Conservation (phyloP, 805 yeast genomes). For the Priceomyces medius region DNA sequence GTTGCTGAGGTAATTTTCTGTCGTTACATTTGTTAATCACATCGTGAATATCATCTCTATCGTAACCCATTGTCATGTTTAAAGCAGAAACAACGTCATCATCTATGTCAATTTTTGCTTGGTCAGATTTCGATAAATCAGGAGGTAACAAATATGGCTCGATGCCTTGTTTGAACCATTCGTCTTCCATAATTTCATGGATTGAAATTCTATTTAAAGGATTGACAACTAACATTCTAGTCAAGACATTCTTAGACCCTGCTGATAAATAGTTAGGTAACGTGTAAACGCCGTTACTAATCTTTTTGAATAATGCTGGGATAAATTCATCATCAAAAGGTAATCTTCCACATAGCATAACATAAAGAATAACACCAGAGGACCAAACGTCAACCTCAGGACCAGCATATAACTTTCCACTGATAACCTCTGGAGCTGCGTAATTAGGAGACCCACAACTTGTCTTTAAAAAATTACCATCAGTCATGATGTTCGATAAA, state of each 20-base stretch:
- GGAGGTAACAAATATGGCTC: constrained; percentile 76
- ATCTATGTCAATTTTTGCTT: constrained; percentile 54
- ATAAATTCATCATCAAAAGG: constrained; percentile 97
- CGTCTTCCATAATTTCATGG: constrained; percentile 88
- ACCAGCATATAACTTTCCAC: constrained; percentile 93
- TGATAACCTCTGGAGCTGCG: constrained; percentile 96
- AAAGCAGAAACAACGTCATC: constrained; percentile 74
- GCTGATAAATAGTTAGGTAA: constrained; percentile 81
- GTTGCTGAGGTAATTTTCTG: constrained; percentile 27
- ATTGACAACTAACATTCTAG: constrained; percentile 90
- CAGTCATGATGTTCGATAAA: constrained; percentile 92
- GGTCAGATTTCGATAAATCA: constrained; percentile 37
- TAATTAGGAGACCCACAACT: constrained; percentile 96
- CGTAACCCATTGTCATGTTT: constrained; percentile 84
- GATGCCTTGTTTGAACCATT: constrained; percentile 83
- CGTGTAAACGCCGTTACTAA: constrained; percentile 88
- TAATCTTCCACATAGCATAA: constrained; percentile 91
- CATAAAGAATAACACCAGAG: constrained; percentile 91
- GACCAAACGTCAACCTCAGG: constrained; percentile 99
- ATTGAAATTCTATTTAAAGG: constrained; percentile 92
- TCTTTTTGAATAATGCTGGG: constrained; percentile 90
- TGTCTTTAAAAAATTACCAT: constrained; percentile 91
- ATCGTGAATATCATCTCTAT: constrained; percentile 75
- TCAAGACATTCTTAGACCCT: constrained; percentile 80
- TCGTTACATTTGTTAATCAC: constrained; percentile 57